A percentile compares a stretch with the other conserved stretches of the same genome.
Conservation (phyloP, 345 rosid species). For the Eucalyptus pauciflora region DNA sequence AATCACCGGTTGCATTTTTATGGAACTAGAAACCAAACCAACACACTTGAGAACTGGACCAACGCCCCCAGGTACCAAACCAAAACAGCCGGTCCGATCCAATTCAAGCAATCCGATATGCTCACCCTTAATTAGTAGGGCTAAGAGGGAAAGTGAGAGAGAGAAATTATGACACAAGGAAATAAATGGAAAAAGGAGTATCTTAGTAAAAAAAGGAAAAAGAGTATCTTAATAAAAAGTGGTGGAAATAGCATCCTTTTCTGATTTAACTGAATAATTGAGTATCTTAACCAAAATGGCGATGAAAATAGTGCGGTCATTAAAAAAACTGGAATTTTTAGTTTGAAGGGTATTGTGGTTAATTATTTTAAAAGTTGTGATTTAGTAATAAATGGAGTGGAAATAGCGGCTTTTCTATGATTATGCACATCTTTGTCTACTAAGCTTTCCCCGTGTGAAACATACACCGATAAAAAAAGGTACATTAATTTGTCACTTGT, state of each 20-base stretch:
- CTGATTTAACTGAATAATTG: too few relatives aligned
- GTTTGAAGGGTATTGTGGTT: neutral
- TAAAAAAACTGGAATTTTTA: neutral
- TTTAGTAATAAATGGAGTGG: neutral
- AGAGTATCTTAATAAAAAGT: too few relatives aligned
- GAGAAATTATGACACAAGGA: too few relatives aligned
- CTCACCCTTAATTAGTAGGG: too few relatives aligned
- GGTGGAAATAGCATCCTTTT: too few relatives aligned
- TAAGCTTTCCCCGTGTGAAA: neutral
- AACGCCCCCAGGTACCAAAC: fast-evolving
- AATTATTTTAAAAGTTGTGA: neutral
- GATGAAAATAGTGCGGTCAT: neutral
- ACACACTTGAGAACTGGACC: too few relatives aligned
- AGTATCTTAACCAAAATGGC: neutral
- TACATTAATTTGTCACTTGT: neutral
- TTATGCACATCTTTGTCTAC: neutral
- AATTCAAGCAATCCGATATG: too few relatives aligned
- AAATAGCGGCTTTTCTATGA: neutral
- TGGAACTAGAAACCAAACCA: fast-evolving
- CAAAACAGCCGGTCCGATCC: too few relatives aligned
- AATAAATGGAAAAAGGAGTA: too few relatives aligned
- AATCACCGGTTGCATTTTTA: too few relatives aligned
- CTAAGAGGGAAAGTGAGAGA: too few relatives aligned
- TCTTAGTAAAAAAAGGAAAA: too few relatives aligned
- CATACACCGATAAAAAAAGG: neutral